Evolutionary conservation across 2,329 filamentous ascomycete genomes (phyloP).

Genomic region (Grosmannia serpens): DNA sequence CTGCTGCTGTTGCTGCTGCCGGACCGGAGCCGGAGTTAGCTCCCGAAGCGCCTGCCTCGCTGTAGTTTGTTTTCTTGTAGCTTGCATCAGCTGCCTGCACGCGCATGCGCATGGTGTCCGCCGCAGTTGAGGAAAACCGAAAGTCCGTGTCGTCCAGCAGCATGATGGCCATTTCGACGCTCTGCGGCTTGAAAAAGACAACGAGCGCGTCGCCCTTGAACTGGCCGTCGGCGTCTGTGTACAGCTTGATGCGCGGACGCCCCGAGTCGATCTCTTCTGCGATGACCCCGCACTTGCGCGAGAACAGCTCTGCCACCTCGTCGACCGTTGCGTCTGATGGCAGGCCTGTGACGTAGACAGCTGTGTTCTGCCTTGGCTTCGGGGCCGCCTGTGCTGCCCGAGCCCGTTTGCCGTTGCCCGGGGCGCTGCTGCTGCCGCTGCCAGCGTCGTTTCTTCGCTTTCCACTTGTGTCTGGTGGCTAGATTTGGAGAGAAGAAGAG

Average conservation of each 20-base stretch:
- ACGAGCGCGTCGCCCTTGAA: constrained; percentile 93
- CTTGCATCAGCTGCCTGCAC: constrained; percentile 80
- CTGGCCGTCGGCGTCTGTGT: constrained; percentile 64
- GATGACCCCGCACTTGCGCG: constrained; percentile 74
- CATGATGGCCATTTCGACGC: constrained; percentile 75
- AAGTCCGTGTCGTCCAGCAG: constrained; percentile 76
- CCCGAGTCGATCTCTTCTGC: constrained; percentile 89
- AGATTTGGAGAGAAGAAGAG: background rate
- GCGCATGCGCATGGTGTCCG: constrained; percentile 47
- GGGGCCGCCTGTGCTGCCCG: constrained; percentile 25
- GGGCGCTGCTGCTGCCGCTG: background rate
- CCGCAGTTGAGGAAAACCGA: constrained; percentile 37
- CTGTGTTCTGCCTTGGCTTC: constrained; percentile 62
- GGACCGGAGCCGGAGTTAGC: constrained; percentile 9
- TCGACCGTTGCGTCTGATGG: constrained; percentile 66
- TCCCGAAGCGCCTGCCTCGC: constrained; percentile 20
- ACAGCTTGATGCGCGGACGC: constrained; percentile 84
- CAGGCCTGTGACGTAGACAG: constrained; percentile 83
- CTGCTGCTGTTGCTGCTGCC: background rate
- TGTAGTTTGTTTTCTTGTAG: constrained; percentile 78
- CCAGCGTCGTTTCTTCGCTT: constrained; percentile 1
- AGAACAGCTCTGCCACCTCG: constrained; percentile 77
- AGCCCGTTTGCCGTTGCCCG: constrained; percentile 6
- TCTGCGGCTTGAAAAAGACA: constrained; percentile 90
- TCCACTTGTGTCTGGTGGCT: constrained; percentile 5